phyloP scores from a whole-genome alignment of 2,329 filamentous ascomycete genomes.

The Trichophyton mentagrophytes region DNA sequence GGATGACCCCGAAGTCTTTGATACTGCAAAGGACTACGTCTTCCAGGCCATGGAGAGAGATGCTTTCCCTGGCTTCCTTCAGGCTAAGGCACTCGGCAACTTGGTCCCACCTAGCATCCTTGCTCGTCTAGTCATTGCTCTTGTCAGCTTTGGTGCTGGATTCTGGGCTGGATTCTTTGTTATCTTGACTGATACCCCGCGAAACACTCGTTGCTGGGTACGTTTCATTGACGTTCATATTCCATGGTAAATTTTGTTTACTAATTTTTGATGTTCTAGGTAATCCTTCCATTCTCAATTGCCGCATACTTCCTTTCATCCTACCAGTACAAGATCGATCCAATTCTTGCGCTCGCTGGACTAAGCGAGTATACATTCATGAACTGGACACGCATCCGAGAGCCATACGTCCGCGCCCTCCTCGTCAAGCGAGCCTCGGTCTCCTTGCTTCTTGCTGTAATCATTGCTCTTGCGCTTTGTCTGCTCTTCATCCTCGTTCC shows the following conservation, averaged over 20 bases:
- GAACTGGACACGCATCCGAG: conserved; percentile 73
- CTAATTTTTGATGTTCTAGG: conserved; percentile 29
- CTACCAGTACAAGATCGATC: conserved; percentile 92
- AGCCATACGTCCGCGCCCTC: conserved; percentile 80
- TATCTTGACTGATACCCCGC: conserved; percentile 72
- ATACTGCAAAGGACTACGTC: conserved; percentile 95
- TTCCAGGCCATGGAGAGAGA: conserved; percentile 99
- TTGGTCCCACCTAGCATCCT: conserved; percentile 84
- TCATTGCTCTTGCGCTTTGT: conserved; percentile 70
- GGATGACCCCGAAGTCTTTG: conserved; percentile 94
- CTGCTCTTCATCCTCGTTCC: conserved; percentile 91
- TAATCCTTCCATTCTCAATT: conserved; percentile 81
- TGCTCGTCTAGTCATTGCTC: conserved; percentile 68
- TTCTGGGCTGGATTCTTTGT: conserved; percentile 92
- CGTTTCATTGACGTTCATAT: conserved; percentile 23
- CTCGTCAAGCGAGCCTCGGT: conserved; percentile 72
- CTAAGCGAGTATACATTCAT: conserved; percentile 95
- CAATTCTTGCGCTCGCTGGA: conserved; percentile 74
- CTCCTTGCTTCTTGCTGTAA: conserved; percentile 59
- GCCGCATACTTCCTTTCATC: conserved; percentile 80
- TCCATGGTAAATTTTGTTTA: background rate
- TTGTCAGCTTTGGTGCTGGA: conserved; percentile 75
- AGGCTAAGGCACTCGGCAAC: conserved; percentile 91
- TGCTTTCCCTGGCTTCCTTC: conserved; percentile 92
- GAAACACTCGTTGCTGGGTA: conserved; percentile 73